Evolutionary conservation across 2,329 filamentous ascomycete species (phyloP).

Genomic region (Ophiostoma novo-ulmi): DNA sequence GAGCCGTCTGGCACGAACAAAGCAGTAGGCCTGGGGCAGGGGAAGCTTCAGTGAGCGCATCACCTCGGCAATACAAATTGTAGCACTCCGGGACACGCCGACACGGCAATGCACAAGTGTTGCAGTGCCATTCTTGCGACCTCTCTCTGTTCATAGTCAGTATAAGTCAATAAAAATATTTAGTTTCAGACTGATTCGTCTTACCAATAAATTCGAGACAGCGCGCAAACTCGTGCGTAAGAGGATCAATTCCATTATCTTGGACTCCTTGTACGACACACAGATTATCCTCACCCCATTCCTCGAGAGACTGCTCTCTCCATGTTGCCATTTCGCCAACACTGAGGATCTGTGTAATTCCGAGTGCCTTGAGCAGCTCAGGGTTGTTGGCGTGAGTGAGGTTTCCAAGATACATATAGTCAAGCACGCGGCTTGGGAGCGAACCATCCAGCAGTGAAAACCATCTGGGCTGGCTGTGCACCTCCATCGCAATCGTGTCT

Average conservation of each 20-base stretch:
- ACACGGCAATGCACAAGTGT: conserved; percentile 96
- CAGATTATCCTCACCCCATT: conserved; percentile 73
- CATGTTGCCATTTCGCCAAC: conserved; percentile 86
- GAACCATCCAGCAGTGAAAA: conserved; percentile 80
- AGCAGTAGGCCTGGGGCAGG: conserved; percentile 91
- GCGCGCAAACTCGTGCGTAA: conserved; percentile 77
- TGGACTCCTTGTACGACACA: conserved; percentile 81
- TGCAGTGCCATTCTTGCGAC: conserved; percentile 68
- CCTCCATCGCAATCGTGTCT: conserved; percentile 48
- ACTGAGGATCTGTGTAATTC: conserved; percentile 82
- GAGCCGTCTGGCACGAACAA: conserved; percentile 81
- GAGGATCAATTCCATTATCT: conserved; percentile 91
- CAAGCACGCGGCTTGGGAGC: conserved; percentile 78
- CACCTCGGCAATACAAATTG: conserved; percentile 97
- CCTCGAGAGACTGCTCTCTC: conserved; percentile 63
- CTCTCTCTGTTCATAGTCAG: conserved; percentile 55
- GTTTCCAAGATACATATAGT: conserved; percentile 96
- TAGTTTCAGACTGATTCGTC: conserved; percentile 31
- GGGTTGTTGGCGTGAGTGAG: conserved; percentile 91
- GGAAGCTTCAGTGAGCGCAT: conserved; percentile 78
- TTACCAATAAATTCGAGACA: conserved; percentile 90
- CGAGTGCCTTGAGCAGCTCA: conserved; percentile 69
- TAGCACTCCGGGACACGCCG: conserved; percentile 89
- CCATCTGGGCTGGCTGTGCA: conserved; percentile 67
- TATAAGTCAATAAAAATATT: conserved; percentile 11